phyloP scores from a whole-genome alignment of 768 basidiomycete genomes.

The Leccinum olivaceopallidum region DNA sequence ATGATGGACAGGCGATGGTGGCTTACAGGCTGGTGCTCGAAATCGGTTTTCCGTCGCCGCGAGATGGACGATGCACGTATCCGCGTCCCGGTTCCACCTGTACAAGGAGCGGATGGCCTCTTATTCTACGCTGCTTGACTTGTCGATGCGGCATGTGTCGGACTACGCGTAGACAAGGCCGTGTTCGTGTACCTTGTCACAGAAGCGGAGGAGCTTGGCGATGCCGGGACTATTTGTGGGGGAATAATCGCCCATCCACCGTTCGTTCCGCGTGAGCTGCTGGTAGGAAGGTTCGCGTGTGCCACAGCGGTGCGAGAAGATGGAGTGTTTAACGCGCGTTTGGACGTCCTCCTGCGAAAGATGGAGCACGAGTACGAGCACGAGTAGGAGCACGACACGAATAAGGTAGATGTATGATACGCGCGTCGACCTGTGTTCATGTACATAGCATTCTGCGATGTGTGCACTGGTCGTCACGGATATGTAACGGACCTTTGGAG shows the following conservation, averaged over 20 bases:
- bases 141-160: constrained; percentile 15
- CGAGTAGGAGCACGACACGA: background rate
- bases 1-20: constrained; percentile 33
- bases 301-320: constrained; percentile 17
- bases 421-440: background rate
- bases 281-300: constrained; percentile 9
- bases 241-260: background rate
- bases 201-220: constrained; percentile 6
- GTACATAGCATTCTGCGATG: background rate
- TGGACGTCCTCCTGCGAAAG: constrained; percentile 7
- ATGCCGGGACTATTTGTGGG: background rate
- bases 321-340: constrained; percentile 8
- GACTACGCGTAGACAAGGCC: constrained; percentile 15
- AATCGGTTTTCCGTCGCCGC: constrained; percentile 7
- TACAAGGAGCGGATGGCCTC: constrained; percentile 3
- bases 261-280: background rate
- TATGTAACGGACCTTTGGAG: constrained; percentile 4
- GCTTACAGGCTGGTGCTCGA: constrained; percentile 12
- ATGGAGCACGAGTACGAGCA: background rate
- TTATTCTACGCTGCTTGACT: constrained; percentile 14
- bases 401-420: background rate
- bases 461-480: background rate
- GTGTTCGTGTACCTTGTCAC: constrained; percentile 8
- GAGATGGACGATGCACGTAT: constrained; percentile 14
- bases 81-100: constrained; percentile 7